Conservation (phyloP, 352 stramenopile genomes). For the Phytophthora fragariae region DNA sequence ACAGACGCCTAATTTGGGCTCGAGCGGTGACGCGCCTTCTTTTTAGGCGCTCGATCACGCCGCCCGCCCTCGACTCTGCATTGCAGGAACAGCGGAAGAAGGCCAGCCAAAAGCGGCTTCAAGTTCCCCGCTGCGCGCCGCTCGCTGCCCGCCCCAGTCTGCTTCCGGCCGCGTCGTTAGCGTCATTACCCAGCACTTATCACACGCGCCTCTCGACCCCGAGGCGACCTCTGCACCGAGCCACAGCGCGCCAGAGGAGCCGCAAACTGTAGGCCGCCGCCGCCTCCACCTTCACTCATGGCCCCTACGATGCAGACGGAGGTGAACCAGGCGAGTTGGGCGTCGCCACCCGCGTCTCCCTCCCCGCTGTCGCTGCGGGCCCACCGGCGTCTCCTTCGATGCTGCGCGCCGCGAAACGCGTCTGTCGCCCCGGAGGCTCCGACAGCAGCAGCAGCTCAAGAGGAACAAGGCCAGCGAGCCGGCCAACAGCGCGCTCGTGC, state of each 20-base stretch:
- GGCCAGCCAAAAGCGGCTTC: background rate
- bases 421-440: slow-evolving; percentile 3
- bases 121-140: background rate
- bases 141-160: background rate
- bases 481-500: slow-evolving; percentile 66
- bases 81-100: background rate
- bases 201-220: background rate
- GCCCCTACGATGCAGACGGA: slow-evolving; percentile 45
- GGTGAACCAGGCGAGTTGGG: slow-evolving; percentile 31
- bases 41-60: background rate
- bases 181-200: background rate
- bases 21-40: background rate
- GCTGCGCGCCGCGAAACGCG: background rate
- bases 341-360: slow-evolving; percentile 30
- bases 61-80: background rate
- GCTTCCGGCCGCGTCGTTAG: background rate
- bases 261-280: slow-evolving; percentile 6
- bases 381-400: slow-evolving; percentile 20
- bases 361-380: slow-evolving; percentile 34
- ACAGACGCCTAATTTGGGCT: background rate
- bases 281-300: slow-evolving; percentile 25
- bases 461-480: slow-evolving; percentile 47
- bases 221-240: background rate
- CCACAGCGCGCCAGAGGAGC: too few relatives aligned
- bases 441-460: background rate